Percentiles rank a stretch among this genome's conserved stretches.
phyloP scores from a whole-genome alignment of 2,329 filamentous ascomycete species.

The Allantophomopsis lycopodina region DNA sequence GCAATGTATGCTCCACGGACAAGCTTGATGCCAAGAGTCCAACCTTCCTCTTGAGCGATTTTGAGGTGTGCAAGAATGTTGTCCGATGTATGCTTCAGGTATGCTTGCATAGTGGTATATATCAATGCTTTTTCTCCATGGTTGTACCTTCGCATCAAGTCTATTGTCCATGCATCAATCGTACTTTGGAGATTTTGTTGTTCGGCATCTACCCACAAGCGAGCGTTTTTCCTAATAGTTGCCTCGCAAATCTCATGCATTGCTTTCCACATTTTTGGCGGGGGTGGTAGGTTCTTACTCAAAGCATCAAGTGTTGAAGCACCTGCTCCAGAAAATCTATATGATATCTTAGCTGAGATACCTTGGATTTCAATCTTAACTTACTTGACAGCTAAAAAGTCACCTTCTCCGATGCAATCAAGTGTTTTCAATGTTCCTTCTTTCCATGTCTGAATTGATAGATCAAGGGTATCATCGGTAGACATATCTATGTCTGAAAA shows the following conservation, averaged over 20 bases:
- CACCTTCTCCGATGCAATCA: conserved; percentile 33
- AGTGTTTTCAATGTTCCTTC: conserved; percentile 37
- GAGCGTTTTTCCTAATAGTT: conserved; percentile 16
- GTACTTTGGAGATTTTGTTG: conserved; percentile 34
- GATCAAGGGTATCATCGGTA: no score
- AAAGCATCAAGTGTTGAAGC: no score
- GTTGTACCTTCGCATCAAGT: conserved; percentile 38
- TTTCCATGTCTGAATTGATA: conserved; percentile 23
- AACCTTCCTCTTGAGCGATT: conserved; percentile 29
- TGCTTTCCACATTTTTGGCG: no score
- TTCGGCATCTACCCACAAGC: conserved; percentile 38
- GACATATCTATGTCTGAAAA: no score
- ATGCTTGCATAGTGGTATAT: conserved; percentile 37
- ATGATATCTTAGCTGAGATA: no score
- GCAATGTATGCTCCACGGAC: conserved; percentile 38
- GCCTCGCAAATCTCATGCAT: no score
- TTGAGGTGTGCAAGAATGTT: conserved; percentile 30
- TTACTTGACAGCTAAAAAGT: conserved; percentile 37
- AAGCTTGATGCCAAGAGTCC: conserved; percentile 34
- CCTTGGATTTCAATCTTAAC: no score
- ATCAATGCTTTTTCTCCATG: conserved; percentile 24
- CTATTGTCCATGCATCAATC: conserved; percentile 37
- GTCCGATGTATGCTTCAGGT: conserved; percentile 30
- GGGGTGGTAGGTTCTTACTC: no score
- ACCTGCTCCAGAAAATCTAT: no score